These are phyloP conservation scores for Sphagnum magellanicum DNA, from an alignment of 228 moss, liverwort and hornwort genomes.

Conservation along the genomic window DNA sequence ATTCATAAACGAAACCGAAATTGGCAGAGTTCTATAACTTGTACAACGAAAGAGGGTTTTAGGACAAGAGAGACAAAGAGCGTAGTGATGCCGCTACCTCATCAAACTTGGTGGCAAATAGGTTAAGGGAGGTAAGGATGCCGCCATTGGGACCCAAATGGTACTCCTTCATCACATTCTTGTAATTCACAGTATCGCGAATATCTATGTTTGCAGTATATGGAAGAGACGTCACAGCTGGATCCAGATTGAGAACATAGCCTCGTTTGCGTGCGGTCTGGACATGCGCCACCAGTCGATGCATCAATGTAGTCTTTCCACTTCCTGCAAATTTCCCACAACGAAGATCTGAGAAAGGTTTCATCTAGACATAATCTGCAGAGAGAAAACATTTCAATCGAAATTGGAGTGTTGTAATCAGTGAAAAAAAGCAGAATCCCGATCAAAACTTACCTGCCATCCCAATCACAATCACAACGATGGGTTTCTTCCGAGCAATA, in stretches of 20 bases:
- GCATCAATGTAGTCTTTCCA: constrained; percentile 94
- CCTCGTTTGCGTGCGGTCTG: constrained; percentile 63
- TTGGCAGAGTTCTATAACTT: background rate
- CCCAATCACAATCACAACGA: constrained; percentile 77
- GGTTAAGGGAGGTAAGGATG: constrained; percentile 89
- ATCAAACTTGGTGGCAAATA: constrained; percentile 88
- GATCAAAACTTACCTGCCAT: constrained; percentile 60
- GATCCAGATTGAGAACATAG: constrained; percentile 91
- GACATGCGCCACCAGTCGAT: constrained; percentile 68
- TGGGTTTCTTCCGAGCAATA: constrained; percentile 42
- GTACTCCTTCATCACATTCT: constrained; percentile 99
- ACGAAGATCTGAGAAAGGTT: background rate
- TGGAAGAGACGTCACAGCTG: constrained; percentile 75
- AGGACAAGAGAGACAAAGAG: background rate
- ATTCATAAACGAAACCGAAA: too few species aligned
- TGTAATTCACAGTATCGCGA: constrained; percentile 93
- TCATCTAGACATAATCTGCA: background rate
- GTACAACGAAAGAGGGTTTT: background rate
- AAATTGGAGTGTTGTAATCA: background rate
- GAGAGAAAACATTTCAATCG: background rate
- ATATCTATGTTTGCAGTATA: constrained; percentile 94
- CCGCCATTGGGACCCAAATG: constrained; percentile 89
- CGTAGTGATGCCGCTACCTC: constrained; percentile 37
- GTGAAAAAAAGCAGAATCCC: background rate
- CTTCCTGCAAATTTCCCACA: constrained; percentile 38